Evolutionary conservation across 352 stramenopile species (phyloP), one percentile per base, ranked within the genome.

Genomic region (Globisporangium emineosum): DNA sequence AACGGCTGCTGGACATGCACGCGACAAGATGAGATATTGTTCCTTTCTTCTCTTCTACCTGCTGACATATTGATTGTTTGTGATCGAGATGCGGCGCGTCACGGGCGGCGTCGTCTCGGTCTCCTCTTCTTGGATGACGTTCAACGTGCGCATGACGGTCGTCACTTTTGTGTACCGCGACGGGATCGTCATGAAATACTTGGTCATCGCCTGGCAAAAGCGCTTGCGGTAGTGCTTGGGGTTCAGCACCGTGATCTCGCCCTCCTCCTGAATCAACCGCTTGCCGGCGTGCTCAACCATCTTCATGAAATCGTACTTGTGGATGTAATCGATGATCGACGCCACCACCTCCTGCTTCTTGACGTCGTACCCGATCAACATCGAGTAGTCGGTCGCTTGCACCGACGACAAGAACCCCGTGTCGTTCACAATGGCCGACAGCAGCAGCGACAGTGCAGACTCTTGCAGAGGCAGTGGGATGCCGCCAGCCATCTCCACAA

Each of bases 231-330:
- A 96, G 68, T 96, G 86, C 55, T 90, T 90, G 23, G 88, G 88
- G 52, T 94, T 94, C 21, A 94, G 65, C 35, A 96, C 85, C 0
- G 88, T 96, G 65, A 96, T 96, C 60, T 96, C 88, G 32, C 85
- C 84, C 76, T 96, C 88, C 43, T 94, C 88, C 66, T 96, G 88
- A 32, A 94, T 93, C 37, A 96, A 40, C n/a, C 86, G 78, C 64
- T 96, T 96, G 12, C 88, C 84, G 4, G 86, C 84, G 66, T 96
- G 86, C 65, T 96, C 88, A 42, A 96, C 88, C 79, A 93, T 93
- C 66, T 96, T 96, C 78, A 94, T 84, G 51, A 96, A 92, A 50
- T 94, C 88, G 57, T 96, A 96, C 67, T 96, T 94, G 73, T 93
- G 85, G 57, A 96, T 94, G 57, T 96, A 96, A 60, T 96, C 88